phyloP scores from a whole-genome alignment of 116 monocot genomes.

The Thalassia testudinum region DNA sequence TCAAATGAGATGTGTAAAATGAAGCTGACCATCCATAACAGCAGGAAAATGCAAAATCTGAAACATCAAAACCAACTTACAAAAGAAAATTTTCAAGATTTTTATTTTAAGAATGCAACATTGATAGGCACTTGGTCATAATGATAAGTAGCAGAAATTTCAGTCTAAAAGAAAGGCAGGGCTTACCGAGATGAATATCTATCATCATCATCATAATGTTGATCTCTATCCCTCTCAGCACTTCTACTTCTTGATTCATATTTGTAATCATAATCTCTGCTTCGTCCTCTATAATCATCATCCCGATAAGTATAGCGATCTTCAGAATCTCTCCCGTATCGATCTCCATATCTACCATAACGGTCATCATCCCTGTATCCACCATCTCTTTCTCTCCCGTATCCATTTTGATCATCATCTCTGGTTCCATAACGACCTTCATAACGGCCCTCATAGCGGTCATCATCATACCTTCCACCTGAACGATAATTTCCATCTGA shows the following conservation, averaged over 20 bases:
- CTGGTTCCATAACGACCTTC: constrained; percentile 49
- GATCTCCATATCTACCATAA: constrained; percentile 51
- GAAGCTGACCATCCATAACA: too few species aligned
- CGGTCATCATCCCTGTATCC: constrained; percentile 63
- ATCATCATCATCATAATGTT: constrained; percentile 66
- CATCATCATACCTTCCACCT: constrained; percentile 37
- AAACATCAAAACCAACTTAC: too few species aligned
- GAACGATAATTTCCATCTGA: constrained; percentile 33
- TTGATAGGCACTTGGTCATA: not conserved
- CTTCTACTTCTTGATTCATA: constrained; percentile 56
- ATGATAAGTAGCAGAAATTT: not conserved
- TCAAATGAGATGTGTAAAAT: too few species aligned
- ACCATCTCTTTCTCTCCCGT: constrained; percentile 62
- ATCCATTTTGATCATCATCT: constrained; percentile 51
- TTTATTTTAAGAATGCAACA: too few species aligned
- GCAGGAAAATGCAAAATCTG: too few species aligned
- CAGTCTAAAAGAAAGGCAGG: not conserved
- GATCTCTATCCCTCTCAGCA: constrained; percentile 37
- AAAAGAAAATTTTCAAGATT: too few species aligned
- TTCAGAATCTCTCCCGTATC: constrained; percentile 48
- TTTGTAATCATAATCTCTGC: constrained; percentile 36
- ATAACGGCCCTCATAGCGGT: constrained; percentile 24
- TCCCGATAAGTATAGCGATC: constrained; percentile 52
- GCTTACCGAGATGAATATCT: constrained; percentile 53
- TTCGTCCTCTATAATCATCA: constrained; percentile 39